phyloP scores from a whole-genome alignment of 306 rosid genomes.

The Vicia sativa region DNA sequence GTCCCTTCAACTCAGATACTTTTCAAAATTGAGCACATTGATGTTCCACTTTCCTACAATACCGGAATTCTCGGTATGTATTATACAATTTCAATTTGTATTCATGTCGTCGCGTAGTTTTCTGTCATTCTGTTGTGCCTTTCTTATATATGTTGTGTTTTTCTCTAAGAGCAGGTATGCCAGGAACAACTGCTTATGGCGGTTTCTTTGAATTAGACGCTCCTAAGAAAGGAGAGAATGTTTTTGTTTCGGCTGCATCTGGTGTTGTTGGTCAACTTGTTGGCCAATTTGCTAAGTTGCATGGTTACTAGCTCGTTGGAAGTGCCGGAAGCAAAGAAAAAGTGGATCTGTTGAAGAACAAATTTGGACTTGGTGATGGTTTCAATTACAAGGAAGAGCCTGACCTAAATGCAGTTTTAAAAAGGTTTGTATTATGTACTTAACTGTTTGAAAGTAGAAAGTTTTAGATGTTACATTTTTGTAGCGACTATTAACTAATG shows the following conservation, averaged over 20 bases:
- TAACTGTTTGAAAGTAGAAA: not conserved
- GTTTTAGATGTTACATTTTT: not conserved
- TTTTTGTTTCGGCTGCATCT: constrained; percentile 42
- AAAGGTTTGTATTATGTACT: constrained; percentile 35
- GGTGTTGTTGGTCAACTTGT: constrained; percentile 48
- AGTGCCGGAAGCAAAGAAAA: constrained; percentile 51
- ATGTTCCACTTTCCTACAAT: too few relatives aligned
- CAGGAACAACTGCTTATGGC: constrained; percentile 44
- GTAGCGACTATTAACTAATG: not conserved
- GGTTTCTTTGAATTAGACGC: constrained; percentile 41
- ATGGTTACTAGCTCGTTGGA: constrained; percentile 46
- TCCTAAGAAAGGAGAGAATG: constrained; percentile 41
- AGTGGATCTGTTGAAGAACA: constrained; percentile 44
- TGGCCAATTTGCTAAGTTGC: constrained; percentile 39
- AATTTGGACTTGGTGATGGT: constrained; percentile 48
- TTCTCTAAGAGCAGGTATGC: constrained; percentile 41
- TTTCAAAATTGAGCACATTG: too few relatives aligned
- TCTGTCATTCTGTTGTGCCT: not conserved
- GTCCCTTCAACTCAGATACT: too few relatives aligned
- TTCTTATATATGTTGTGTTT: not conserved
- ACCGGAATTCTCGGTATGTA: constrained; percentile 14
- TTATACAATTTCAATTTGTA: not conserved
- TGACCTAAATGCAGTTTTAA: constrained; percentile 43
- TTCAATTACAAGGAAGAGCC: constrained; percentile 50
- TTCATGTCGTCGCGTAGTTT: not conserved